These are phyloP conservation scores for Alternaria atra DNA, from an alignment of 2,329 filamentous ascomycete species.

Conservation along the genomic window DNA sequence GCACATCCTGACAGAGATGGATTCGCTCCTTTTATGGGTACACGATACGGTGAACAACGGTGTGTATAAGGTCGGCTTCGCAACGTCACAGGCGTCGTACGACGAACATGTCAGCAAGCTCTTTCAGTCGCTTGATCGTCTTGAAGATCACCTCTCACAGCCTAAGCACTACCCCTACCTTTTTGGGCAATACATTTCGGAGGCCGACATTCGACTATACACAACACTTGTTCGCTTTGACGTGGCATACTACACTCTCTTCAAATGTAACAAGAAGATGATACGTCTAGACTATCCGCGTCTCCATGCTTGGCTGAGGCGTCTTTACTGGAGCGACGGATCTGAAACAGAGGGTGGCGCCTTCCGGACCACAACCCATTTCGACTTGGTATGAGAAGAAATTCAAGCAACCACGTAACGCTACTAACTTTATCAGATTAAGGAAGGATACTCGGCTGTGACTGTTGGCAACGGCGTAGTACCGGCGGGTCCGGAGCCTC, in stretches of 20 bases:
- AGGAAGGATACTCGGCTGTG: conserved; percentile 40
- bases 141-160: conserved; percentile 73
- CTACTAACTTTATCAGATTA: conserved; percentile 35
- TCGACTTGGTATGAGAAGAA: conserved; percentile 34
- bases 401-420: neutral
- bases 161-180: conserved; percentile 69
- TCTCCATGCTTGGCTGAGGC: conserved; percentile 80
- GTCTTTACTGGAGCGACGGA: conserved; percentile 78
- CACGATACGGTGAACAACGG: conserved; percentile 70
- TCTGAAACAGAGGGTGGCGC: conserved; percentile 37
- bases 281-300: conserved; percentile 84
- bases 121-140: conserved; percentile 79
- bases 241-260: conserved; percentile 62
- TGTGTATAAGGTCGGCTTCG: conserved; percentile 75
- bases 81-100: conserved; percentile 83
- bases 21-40: conserved; percentile 80
- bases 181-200: conserved; percentile 69
- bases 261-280: conserved; percentile 83
- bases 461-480: conserved; percentile 34
- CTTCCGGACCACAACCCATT: conserved; percentile 42
- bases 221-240: conserved; percentile 69
- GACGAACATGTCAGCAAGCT: conserved; percentile 75
- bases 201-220: conserved; percentile 59
- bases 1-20: conserved; percentile 73
- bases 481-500: conserved; percentile 30